Percentiles rank a stretch among this genome's conserved stretches.
Conservation (phyloP, 2,329 filamentous ascomycete genomes). For the Paracoccidioides lutzii region DNA sequence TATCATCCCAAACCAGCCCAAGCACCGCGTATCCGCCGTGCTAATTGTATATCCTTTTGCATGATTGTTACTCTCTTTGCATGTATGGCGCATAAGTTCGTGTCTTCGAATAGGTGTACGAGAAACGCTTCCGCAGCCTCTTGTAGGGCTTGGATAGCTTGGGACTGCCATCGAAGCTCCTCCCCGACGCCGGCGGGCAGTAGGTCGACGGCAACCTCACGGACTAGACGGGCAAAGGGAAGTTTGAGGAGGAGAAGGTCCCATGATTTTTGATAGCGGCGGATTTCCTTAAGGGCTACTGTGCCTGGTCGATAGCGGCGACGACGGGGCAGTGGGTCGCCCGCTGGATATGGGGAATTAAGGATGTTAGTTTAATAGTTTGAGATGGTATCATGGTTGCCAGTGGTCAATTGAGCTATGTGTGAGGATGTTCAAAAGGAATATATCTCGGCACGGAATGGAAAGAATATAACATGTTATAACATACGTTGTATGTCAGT, state of each 20-base stretch:
- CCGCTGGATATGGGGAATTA: conserved; percentile 38
- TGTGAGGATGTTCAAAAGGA: no score
- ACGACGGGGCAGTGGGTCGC: conserved; percentile 53
- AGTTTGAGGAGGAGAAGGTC: conserved; percentile 64
- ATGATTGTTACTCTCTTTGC: conserved; percentile 94
- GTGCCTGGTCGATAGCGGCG: conserved; percentile 67
- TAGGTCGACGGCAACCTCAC: conserved; percentile 41
- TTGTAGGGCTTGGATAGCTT: conserved; percentile 83
- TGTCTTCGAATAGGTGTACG: conserved; percentile 91
- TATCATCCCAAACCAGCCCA: conserved; percentile 59
- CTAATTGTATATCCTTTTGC: conserved; percentile 96
- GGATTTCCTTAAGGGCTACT: conserved; percentile 78
- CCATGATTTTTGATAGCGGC: conserved; percentile 77
- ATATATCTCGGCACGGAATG: not conserved
- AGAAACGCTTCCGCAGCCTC: conserved; percentile 95
- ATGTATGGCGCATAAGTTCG: conserved; percentile 91
- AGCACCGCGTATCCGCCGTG: conserved; percentile 62
- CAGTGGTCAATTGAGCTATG: no score
- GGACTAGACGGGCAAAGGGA: conserved; percentile 36
- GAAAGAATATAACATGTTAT: not conserved
- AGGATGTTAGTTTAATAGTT: conserved; percentile 6
- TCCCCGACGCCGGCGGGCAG: conserved; percentile 47
- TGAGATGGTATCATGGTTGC: not conserved
- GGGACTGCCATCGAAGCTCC: conserved; percentile 87
- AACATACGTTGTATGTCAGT: conserved; percentile 29